A percentile compares a stretch with the other conserved stretches of the same genome.
Evolutionary conservation across 2,329 filamentous ascomycete genomes (phyloP).

Genomic region (Colletotrichum sp.): DNA sequence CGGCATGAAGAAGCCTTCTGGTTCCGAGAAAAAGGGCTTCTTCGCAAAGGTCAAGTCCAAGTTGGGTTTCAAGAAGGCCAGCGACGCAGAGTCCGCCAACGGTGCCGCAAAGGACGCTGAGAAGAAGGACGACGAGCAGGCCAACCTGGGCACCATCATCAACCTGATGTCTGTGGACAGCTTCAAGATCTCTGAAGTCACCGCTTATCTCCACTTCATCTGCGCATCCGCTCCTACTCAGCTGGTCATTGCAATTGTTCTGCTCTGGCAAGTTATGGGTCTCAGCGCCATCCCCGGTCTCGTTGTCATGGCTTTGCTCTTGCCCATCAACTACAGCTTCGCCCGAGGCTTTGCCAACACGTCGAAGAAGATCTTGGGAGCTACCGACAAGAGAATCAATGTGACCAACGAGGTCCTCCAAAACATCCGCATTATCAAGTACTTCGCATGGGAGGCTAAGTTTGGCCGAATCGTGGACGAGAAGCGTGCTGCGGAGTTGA

Average conservation of each 20-base stretch:
- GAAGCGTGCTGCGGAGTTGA: conserved; percentile 81
- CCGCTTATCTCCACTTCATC: conserved; percentile 95
- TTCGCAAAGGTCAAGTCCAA: conserved; percentile 58
- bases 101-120: conserved; percentile 40
- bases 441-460: conserved; percentile 96
- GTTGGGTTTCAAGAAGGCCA: conserved; percentile 62
- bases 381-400: conserved; percentile 94
- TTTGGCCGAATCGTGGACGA: conserved; percentile 89
- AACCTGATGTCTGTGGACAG: conserved; percentile 99
- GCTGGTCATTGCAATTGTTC: conserved; percentile 76
- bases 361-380: conserved; percentile 89
- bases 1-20: conserved; percentile 54
- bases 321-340: conserved; percentile 90
- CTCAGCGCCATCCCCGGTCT: conserved; percentile 94
- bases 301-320: conserved; percentile 83
- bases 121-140: conserved; percentile 70
- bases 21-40: conserved; percentile 42
- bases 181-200: conserved; percentile 96
- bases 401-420: conserved; percentile 96
- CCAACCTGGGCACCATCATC: conserved; percentile 97
- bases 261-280: conserved; percentile 91
- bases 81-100: conserved; percentile 36
- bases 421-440: conserved; percentile 99
- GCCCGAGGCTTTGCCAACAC: conserved; percentile 84
- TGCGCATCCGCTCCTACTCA: conserved; percentile 91